These are phyloP conservation scores for Aspergillus uvarum DNA, from an alignment of 2,329 filamentous ascomycete species.

Conservation along the genomic window DNA sequence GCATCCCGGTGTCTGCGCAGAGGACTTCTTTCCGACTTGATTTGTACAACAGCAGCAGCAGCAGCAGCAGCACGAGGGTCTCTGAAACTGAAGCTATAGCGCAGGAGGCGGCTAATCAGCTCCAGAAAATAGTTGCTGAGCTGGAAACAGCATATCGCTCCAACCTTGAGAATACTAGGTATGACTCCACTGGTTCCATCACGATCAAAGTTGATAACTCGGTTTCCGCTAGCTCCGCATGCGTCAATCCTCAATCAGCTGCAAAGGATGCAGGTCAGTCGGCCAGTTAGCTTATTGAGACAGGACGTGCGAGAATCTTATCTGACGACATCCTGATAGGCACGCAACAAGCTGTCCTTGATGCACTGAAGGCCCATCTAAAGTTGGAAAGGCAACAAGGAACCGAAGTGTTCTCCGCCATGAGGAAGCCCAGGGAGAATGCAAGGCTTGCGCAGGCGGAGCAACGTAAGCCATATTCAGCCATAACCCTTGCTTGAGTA, in stretches of 20 bases:
- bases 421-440: constrained; percentile 26
- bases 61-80: neutral
- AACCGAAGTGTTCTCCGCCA: constrained; percentile 25
- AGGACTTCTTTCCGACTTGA: constrained; percentile 34
- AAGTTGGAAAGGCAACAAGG: constrained; percentile 25
- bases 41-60: constrained; percentile 20
- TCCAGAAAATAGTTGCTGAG: constrained; percentile 1
- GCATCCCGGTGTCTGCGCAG: constrained; percentile 27
- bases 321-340: neutral
- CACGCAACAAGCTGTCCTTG: constrained; percentile 15
- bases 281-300: neutral
- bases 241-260: neutral
- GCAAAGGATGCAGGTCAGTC: constrained; percentile 3
- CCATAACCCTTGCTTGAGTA: neutral
- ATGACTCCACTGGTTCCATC: neutral
- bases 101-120: neutral
- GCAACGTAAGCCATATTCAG: constrained; percentile 20
- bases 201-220: neutral
- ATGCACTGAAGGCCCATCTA: constrained; percentile 22
- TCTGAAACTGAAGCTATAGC: neutral
- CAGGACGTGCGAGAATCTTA: neutral
- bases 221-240: neutral
- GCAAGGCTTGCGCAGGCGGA: constrained; percentile 30
- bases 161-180: constrained; percentile 3
- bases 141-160: constrained; percentile 21